phyloP scores from a whole-genome alignment of 331 rosid species.

The Spiraea crenata region DNA sequence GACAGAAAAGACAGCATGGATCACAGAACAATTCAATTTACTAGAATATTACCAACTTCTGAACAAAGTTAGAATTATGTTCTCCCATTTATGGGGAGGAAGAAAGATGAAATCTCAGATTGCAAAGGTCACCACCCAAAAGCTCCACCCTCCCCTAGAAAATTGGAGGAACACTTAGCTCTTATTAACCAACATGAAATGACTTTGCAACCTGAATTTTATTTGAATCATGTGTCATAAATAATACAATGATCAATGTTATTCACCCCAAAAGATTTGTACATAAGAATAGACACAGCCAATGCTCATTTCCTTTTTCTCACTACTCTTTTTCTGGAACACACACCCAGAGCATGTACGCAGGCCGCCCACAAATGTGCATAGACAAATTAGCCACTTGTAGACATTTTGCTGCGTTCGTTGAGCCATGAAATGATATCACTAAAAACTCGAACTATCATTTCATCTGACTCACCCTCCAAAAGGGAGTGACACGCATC shows the following conservation, averaged over 20 bases:
- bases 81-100: neutral
- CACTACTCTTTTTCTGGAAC: neutral
- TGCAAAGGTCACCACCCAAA: neutral
- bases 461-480: conserved; percentile 90
- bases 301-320: neutral
- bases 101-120: neutral
- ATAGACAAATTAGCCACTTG: neutral
- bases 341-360: neutral
- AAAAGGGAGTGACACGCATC: conserved; percentile 76
- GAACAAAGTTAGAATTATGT: too few species aligned
- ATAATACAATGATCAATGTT: neutral
- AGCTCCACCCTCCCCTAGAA: neutral
- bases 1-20: neutral
- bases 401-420: conserved; percentile 35
- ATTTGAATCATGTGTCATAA: neutral
- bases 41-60: neutral
- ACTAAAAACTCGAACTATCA: conserved; percentile 42
- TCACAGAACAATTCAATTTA: neutral
- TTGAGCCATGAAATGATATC: conserved; percentile 86
- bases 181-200: too few species aligned
- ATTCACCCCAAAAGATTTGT: neutral
- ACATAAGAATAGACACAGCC: neutral
- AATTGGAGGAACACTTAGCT: neutral
- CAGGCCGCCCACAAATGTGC: neutral
- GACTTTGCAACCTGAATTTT: neutral